Evolutionary conservation across 1,284 basidiomycete species (phyloP), one percentile per base, ranked within the genome.

Genomic region (Marasmius sp.): DNA sequence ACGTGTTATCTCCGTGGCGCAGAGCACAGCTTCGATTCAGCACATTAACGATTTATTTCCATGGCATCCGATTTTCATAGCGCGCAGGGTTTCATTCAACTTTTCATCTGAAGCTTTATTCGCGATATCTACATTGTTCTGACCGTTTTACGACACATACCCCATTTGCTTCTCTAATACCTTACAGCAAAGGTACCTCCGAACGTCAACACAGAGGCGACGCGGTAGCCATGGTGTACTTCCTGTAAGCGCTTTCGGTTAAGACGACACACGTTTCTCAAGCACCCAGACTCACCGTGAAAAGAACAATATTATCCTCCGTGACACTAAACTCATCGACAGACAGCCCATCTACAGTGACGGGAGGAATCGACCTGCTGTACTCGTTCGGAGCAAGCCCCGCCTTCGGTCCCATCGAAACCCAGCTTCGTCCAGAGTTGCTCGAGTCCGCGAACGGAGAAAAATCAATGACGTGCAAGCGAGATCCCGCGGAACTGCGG

Each of bases 261-360:
- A 59, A 34, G 38, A 20, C 50, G 57, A 16, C 37, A n/a, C 33
- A 2, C 37, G 50, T 18, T 38, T 38, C 33, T 39, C 47, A 51
- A 38, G 37, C n/a, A 51, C 41, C 50, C 57, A 20, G 54, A 68
- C 76, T 61, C 64, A 81, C 81, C 63, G 80, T 66, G 61, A 81
- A 72, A 63, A 83, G 66, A 47, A 82, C 69, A 39, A 83, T 74
- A 60, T 83, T 83, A 65, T 83, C 82, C 66, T 83, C 81, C 3
- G 79, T 82, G 43, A 76, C 75, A 34, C 72, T 71, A 43, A 82
- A 66, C 61, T 73, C 74, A 52, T 81, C 76, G 36, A 82, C 72
- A 16, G 69, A 69, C 51, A 74, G 69, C 20, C 76, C 74, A 59
- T 76, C 73, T 3, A 77, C 75, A 11, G 75, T 77, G 45, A 70